Conservation (phyloP, 2,329 filamentous ascomycete genomes). For the Rhynchosporium graminicola region DNA sequence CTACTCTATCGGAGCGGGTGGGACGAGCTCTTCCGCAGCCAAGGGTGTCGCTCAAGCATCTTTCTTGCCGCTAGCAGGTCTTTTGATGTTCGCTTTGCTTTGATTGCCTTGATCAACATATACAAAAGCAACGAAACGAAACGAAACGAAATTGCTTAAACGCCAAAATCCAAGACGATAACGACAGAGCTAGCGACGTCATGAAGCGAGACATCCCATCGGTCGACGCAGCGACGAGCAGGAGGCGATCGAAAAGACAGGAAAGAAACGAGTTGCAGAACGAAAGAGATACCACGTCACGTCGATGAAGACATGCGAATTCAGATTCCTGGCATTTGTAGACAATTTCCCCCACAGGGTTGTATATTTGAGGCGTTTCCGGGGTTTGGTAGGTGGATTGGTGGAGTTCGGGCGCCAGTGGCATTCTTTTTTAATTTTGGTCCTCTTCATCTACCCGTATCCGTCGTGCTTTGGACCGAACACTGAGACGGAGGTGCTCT, state of each 20-base stretch:
- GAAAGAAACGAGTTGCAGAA: not conserved
- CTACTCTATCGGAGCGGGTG: conserved; percentile 60
- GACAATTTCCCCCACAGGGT: not conserved
- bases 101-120: not conserved
- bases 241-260: not conserved
- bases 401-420: not conserved
- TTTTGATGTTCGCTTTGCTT: conserved; percentile 22
- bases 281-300: not conserved
- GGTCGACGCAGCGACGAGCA: not conserved
- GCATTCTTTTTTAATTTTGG: not conserved
- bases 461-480: not conserved
- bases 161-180: not conserved
- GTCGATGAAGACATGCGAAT: no score
- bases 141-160: no score
- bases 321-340: not conserved
- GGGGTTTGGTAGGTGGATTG: no score
- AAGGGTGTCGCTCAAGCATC: conserved; percentile 49
- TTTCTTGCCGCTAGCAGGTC: conserved; percentile 19
- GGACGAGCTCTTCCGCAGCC: conserved; percentile 16
- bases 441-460: no score
- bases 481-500: not conserved
- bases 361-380: not conserved
- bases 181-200: not conserved
- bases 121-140: not conserved
- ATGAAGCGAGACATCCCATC: not conserved